A percentile compares a stretch with the other conserved stretches of the same genome.
Evolutionary conservation across 2,329 filamentous ascomycete genomes (phyloP).

Genomic region (Aureobasidium lini): DNA sequence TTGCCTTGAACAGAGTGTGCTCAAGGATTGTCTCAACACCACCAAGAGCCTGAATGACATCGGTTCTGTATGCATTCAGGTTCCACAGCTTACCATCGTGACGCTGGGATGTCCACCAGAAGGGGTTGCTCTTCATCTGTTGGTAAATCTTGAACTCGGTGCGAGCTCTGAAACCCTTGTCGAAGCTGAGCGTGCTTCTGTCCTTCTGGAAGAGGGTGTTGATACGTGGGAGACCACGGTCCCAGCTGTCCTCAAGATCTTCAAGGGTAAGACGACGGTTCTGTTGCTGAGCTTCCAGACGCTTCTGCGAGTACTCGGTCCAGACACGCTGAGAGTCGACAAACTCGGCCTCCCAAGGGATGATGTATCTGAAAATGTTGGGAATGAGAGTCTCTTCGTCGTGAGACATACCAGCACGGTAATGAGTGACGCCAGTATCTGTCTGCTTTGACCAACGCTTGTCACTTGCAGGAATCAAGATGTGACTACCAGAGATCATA

Average conservation of each 20-base stretch:
- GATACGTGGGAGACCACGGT: conserved; percentile 92
- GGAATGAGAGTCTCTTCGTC: conserved; percentile 97
- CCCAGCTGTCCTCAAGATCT: conserved; percentile 97
- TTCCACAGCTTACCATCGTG: conserved; percentile 99
- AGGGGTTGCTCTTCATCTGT: conserved; percentile 97
- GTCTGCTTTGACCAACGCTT: conserved; percentile 99
- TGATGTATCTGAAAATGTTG: conserved; percentile 99
- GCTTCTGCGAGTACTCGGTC: conserved; percentile 99
- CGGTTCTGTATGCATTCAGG: conserved; percentile 87
- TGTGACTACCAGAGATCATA: conserved; percentile 98
- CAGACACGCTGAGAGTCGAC: conserved; percentile 98
- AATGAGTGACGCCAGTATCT: conserved; percentile 93
- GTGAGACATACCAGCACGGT: conserved; percentile 94
- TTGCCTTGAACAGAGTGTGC: conserved; percentile 88
- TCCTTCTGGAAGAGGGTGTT: conserved; percentile 99
- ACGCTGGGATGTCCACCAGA: conserved; percentile 98
- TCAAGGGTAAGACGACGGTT: conserved; percentile 91
- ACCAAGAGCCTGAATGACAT: conserved; percentile 91
- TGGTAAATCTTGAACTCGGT: conserved; percentile 99
- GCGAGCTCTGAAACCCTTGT: conserved; percentile 93
- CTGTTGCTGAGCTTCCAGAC: conserved; percentile 92
- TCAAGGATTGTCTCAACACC: conserved; percentile 98
- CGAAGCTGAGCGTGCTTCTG: conserved; percentile 89
- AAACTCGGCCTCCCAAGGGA: conserved; percentile 98
- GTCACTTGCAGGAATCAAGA: conserved; percentile 92